Evolutionary conservation across 202 grass and related monocot species (phyloP), one percentile per base, ranked within the genome.

Genomic region (Zoysia matrella): DNA sequence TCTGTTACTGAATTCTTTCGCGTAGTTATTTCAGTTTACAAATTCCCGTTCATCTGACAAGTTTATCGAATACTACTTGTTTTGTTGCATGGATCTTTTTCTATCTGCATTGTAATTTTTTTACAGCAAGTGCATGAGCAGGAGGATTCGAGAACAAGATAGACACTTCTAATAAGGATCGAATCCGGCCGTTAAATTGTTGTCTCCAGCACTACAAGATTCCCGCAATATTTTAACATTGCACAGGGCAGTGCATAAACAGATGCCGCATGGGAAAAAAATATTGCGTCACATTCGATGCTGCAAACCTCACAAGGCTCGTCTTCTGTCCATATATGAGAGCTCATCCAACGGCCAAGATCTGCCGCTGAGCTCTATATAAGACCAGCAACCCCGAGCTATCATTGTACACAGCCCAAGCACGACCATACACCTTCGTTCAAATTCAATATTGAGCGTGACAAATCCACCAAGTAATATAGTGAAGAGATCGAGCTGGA

Each of bases 161-260:
- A 55, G 84, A 49, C 52, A 47, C 68, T 80, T 74, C 42, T 50
- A 89, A 30, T 30, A 89, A 86, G 62, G 40, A 30, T 75, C 64
- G 80, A 83, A 90, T 86, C 84, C 70, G 75, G 88, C 80, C 70
- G 79, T 86, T 86, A 86, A 61, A 70, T 75, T 83, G 62, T 7
- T 86, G 75, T 60, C 45, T 50, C 75, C 30, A 58, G 62, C 79
- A 86, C 75, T 83, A 75, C 0, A 56, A 71, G 80, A 90, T 86
- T 83, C 88, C 54, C 52, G 45, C 57, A 60, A 63, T 75, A 75
- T 78, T 86, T 79, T 90, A 86, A 60, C 42, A 47, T 60, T 58
- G 69, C 75, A 57, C 69, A 79, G 80, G 75, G 43, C 58, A 67
- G 71, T 80, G 66, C 76, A 85, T 80, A 16, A 84, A 55, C 74